phyloP scores from a whole-genome alignment of 768 basidiomycete genomes.

The Lyophyllum atratum region DNA sequence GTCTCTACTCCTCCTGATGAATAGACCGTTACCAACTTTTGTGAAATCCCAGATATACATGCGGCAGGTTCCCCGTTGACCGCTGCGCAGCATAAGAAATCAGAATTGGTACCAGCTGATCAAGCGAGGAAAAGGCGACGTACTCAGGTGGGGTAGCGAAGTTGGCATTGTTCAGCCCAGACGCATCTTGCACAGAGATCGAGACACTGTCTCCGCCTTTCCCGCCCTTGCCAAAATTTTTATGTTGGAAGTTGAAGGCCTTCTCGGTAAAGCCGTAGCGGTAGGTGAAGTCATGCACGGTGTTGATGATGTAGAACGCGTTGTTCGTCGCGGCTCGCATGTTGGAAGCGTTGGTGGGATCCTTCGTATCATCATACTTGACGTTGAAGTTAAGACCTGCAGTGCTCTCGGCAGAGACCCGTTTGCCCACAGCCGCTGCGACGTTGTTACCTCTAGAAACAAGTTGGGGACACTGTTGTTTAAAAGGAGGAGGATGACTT shows the following conservation, averaged over 20 bases:
- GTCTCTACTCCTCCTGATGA: no score
- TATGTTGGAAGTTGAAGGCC: slow-evolving; percentile 95
- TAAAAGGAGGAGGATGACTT: not conserved
- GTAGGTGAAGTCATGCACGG: slow-evolving; percentile 60
- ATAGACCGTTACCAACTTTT: no score
- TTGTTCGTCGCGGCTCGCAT: not conserved
- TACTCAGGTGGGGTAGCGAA: slow-evolving; percentile 80
- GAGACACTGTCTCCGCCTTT: slow-evolving; percentile 87
- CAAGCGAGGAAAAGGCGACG: not conserved
- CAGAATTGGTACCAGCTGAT: no score
- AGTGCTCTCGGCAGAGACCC: not conserved
- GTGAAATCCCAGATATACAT: slow-evolving; percentile 97
- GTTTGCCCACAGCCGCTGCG: not conserved
- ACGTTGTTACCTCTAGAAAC: not conserved
- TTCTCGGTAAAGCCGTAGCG: slow-evolving; percentile 92
- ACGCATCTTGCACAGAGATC: slow-evolving; percentile 93
- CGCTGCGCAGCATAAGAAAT: slow-evolving; percentile 23
- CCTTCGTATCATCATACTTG: not conserved
- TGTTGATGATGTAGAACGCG: slow-evolving; percentile 78
- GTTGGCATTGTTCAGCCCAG: slow-evolving; percentile 90
- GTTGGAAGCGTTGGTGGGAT: not conserved
- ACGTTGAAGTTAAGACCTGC: not conserved
- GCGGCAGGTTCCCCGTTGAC: slow-evolving; percentile 87
- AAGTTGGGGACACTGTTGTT: not conserved
- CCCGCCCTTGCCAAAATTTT: slow-evolving; percentile 94